Evolutionary conservation across 2,329 filamentous ascomycete genomes (phyloP), one percentile per base, ranked within the genome.

Genomic region (Rachicladosporium sp.): DNA sequence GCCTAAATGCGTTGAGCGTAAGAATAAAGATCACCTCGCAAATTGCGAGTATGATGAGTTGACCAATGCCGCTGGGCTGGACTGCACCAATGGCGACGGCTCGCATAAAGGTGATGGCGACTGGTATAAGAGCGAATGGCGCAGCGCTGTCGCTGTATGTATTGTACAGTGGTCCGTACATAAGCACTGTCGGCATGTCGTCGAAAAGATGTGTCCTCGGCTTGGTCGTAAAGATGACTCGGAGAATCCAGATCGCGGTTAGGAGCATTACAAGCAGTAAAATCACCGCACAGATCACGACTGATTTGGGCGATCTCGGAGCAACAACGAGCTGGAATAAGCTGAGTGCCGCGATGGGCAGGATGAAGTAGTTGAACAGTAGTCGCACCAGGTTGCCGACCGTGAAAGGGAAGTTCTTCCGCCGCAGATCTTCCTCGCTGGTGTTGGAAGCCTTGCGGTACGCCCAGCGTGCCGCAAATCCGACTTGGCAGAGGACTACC

Each of bases 141-240:
- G 89, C 85, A 0, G 87, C 86, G 57, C 89, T 83, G 58, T 98
- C 91, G 15, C 84, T 91, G 59, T 93, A 96, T 0, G 91, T 98
- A 63, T 98, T 98, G 56, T 98, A 98, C 6, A 98, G 68, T 4
- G 91, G 86, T 0, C 91, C 91, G 52, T 94, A 96, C 1, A 86
- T 72, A 2, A 98, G 70, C 7, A 96, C 78, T 0, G 86, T 95
- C 6, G 86, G 78, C 36, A 98, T 70, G 54, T 96, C 87, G 61
- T 98, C 91, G 58, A 95, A 98, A 8, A 98, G 70, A 49, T 86
- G 82, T 2, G 86, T 82, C 44, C 87, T 80, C 4, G 88, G 88
- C 47, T 82, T 79, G 1, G 85, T 91, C 15, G 70, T 76, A 41
- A 81, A 77, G 52, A 96, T 89, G 37, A 93, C 69, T 54, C 76